A percentile compares a stretch with the other conserved stretches of the same genome.
phyloP scores from a whole-genome alignment of 495 filamentous ascomycete species.

The Aspergillus incahuasiensis region DNA sequence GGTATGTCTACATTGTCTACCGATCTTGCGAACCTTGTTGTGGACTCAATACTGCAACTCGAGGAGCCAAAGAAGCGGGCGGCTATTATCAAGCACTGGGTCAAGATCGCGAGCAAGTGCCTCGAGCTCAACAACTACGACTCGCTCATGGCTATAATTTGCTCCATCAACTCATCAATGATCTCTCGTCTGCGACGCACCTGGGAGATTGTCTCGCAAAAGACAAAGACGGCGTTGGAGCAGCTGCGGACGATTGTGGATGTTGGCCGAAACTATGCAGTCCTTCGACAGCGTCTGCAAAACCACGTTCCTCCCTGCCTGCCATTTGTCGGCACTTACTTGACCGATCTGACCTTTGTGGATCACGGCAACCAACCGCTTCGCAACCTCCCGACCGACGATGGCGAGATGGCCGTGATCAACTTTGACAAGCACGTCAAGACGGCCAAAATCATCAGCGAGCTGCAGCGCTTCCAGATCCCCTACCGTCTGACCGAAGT shows the following conservation, averaged over 20 bases:
- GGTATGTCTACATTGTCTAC: slow-evolving; percentile 92
- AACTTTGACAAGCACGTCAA: slow-evolving; percentile 98
- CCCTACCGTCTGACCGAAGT: slow-evolving; percentile 84
- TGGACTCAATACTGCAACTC: slow-evolving; percentile 85
- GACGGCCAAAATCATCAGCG: slow-evolving; percentile 91
- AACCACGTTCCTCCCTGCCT: slow-evolving; percentile 88
- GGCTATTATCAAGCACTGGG: slow-evolving; percentile 92
- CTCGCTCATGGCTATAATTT: slow-evolving; percentile 93
- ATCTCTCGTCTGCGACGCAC: slow-evolving; percentile 88
- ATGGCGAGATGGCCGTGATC: slow-evolving; percentile 71
- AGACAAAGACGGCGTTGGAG: slow-evolving; percentile 76
- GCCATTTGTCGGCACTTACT: slow-evolving; percentile 94
- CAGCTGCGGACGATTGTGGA: slow-evolving; percentile 77
- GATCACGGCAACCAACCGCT: slow-evolving; percentile 85
- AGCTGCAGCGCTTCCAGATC: slow-evolving; percentile 95
- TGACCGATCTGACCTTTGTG: slow-evolving; percentile 74
- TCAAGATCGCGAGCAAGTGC: slow-evolving; percentile 88
- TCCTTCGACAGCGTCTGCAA: slow-evolving; percentile 82
- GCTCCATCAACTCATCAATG: slow-evolving; percentile 84
- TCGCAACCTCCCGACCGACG: slow-evolving; percentile 43
- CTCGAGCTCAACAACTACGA: slow-evolving; percentile 93
- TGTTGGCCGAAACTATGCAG: slow-evolving; percentile 82
- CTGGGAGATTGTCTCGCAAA: slow-evolving; percentile 85
- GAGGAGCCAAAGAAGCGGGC: slow-evolving; percentile 91
- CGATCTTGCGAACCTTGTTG: slow-evolving; percentile 86